A percentile compares a stretch with the other conserved stretches of the same genome.
phyloP scores from a whole-genome alignment of 768 basidiomycete genomes.

The Termitomyces sp. region DNA sequence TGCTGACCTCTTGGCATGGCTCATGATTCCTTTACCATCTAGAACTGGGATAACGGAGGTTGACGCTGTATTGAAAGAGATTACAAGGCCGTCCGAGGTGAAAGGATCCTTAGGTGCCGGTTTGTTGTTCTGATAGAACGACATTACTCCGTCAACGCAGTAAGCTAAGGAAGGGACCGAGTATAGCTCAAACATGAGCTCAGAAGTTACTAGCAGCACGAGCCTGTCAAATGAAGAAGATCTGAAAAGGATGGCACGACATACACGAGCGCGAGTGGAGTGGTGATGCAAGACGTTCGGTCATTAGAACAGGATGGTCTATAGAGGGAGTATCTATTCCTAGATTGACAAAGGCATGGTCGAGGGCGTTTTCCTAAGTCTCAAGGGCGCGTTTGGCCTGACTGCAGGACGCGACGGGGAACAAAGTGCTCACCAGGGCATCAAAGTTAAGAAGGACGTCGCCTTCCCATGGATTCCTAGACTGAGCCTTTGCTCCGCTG shows the following conservation, averaged over 20 bases:
- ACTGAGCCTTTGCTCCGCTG: conserved; percentile 72
- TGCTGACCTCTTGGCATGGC: conserved; percentile 75
- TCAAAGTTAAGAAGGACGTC: conserved; percentile 91
- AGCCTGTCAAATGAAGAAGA: background rate
- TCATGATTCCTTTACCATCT: conserved; percentile 75
- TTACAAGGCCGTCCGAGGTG: conserved; percentile 68
- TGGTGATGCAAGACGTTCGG: conserved; percentile 85
- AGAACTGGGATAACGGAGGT: conserved; percentile 90
- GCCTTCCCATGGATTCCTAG: conserved; percentile 87
- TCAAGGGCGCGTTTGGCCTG: conserved; percentile 19
- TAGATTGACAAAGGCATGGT: conserved; percentile 85
- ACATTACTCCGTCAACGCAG: conserved; percentile 87
- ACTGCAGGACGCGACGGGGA: background rate
- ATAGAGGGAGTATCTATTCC: conserved; percentile 75
- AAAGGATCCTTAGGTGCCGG: conserved; percentile 28
- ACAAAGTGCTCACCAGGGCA: conserved; percentile 65
- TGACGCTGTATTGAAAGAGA: conserved; percentile 89
- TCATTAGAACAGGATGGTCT: conserved; percentile 89
- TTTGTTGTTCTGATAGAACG: conserved; percentile 79
- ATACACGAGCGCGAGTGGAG: conserved; percentile 81
- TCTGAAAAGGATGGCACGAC: conserved; percentile 22
- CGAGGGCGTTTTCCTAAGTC: conserved; percentile 87
- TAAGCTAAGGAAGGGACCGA: conserved; percentile 80
- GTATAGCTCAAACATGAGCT: conserved; percentile 95
- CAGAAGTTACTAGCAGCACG: conserved; percentile 71